These are phyloP conservation scores for Ormosia semicastrata DNA, from an alignment of 306 rosid genomes.

Conservation along the genomic window DNA sequence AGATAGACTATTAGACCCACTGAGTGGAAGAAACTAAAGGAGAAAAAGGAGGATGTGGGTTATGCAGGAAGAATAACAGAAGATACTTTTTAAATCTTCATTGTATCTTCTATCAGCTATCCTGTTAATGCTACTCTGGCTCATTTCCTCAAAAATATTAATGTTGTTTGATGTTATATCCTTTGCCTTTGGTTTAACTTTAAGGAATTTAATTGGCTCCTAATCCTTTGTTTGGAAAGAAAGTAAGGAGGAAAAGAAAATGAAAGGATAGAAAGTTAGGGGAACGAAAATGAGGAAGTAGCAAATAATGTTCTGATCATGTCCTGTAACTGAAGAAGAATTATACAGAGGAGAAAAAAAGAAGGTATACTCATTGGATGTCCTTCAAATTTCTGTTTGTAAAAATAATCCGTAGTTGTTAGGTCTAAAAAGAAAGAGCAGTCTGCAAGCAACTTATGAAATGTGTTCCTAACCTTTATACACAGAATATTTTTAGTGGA, in stretches of 20 bases:
- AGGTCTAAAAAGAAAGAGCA: not conserved
- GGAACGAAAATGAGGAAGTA: constrained; percentile 1
- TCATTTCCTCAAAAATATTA: not conserved
- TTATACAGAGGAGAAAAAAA: not conserved
- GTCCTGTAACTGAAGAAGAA: not conserved
- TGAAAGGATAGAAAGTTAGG: not conserved
- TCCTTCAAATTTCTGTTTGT: not conserved
- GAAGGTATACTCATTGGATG: not conserved
- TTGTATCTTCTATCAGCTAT: not conserved
- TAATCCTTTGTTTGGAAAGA: not conserved
- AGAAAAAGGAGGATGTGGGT: not conserved
- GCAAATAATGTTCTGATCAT: not conserved
- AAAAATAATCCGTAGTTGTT: not conserved
- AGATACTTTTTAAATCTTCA: not conserved
- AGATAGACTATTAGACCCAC: not conserved
- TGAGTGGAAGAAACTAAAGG: not conserved
- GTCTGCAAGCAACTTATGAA: constrained; percentile 1
- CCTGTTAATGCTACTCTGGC: not conserved
- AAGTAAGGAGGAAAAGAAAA: not conserved
- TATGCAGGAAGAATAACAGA: constrained; percentile 14
- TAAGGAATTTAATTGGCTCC: not conserved
- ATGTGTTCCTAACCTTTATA: not conserved
- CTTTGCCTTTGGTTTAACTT: not conserved
- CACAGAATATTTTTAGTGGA: not conserved
- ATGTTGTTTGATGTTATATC: not conserved